Base-by-base conservation (phyloP, 768 basidiomycete genomes). In the Tubosaeta sp. region DNA sequence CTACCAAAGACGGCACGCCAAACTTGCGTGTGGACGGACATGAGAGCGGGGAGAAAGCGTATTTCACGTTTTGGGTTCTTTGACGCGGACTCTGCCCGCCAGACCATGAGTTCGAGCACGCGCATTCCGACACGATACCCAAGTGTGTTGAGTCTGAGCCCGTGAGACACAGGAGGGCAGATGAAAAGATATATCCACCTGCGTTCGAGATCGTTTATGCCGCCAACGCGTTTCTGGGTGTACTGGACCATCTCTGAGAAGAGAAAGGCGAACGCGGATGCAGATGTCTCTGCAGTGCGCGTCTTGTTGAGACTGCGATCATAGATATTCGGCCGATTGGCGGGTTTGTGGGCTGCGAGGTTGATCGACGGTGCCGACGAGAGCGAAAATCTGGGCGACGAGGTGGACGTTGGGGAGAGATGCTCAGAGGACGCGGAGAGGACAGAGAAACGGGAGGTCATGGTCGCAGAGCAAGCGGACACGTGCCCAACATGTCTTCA, bases 221-320 rank as follows among this genome's bases (percentile, higher is more conserved):
- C 95, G 60, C 81, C 83, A 46, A 97, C 95, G 46, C 93, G 82
- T 63, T 91, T 94, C 72, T 98, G 96, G 1, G 92, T 95, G 71
- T 98, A 98, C 68, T 94, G 87, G 2, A 99, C 86, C 12, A 94
- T 76, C 71, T 98, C 94, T 4, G 89, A 88, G 70, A 97, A 94
- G 51, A 98, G 76, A 65, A 96, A 98, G 0, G 87, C 78, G 65
- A 91, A 94, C 1, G 93, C 87, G 3, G 86, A 78, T 5, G 84
- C 76, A 14, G 89, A 87, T 46, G 95, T 90, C 65, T 98, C 95
- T 22, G 84, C 71, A 12, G 82, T 77, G 38, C 90, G 83, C 2
- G 90, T 84, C 76, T 94, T 95, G 76, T 89, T 92, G 58, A 96
- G 76, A 43, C 80, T 84, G 51, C 94, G 79, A 62, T 97, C 95